Base-by-base conservation (phyloP, 2,329 filamentous ascomycete genomes). In the Colletotrichum graminicola region DNA sequence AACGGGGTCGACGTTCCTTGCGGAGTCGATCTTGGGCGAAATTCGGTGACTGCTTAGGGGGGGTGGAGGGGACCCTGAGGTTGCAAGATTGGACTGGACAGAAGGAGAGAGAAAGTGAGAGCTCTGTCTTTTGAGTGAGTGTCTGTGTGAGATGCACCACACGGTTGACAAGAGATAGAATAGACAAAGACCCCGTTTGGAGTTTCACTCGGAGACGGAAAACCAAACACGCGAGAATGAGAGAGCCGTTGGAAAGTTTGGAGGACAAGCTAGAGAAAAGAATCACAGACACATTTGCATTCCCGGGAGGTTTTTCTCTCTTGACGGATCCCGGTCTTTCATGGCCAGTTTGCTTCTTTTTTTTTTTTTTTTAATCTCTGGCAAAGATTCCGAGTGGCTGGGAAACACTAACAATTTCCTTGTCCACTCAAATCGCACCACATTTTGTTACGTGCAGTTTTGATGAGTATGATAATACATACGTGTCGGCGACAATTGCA, bases 371-470 rank as follows among this genome's bases (percentile, higher is more conserved):
- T 41, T 11, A 32, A 26, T 41, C 23, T 12, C 29, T 43, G 10
- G 16, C 8, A 21, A 26, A 43, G 36, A 54, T 63, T 63, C 61
- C 49, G 29, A 63, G 61, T 63, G 61, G 61, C 61, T 63, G 61
- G 61, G 61, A 63, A 16, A 26, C 61, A 63, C 61, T 43, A 63
- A 63, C 61, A 54, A 63, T 41, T 4, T 21, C 61, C 23, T 4
- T 26, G 39, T 45, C 61, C 61, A 63, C 61, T 63, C 36, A 63
- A 45, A 45, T 63, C 47, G 61, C 61, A 63, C 61, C 61, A 63
- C 61, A 63, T 54, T 63, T 63, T 55, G 52, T 34, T 55, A 54
- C 49, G 61, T 63, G 61, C 61, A 63, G 61, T 14, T 21, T n/a
- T 14, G 43, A 45, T 4, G 18, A 45, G 43, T 29, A 18, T 45